Percentiles rank a stretch among this genome's conserved stretches.
Evolutionary conservation across 345 rosid species (phyloP).

Genomic region (Eucalyptus coolabah): DNA sequence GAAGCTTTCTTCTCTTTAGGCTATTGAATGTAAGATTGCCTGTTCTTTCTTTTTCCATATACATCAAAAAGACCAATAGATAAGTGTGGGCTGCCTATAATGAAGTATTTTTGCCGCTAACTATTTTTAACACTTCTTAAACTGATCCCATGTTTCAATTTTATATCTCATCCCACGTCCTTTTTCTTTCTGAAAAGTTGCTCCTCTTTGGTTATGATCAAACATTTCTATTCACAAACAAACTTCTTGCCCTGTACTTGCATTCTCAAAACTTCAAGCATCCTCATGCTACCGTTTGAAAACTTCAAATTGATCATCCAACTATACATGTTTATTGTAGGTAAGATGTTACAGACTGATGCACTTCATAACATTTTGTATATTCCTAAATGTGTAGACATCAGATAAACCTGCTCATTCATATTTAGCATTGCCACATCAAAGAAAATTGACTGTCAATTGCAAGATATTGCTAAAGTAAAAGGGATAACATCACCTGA

Average conservation of each 20-base stretch:
- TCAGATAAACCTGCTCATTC: not conserved
- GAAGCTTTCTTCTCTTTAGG: not conserved
- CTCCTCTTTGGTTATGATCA: not conserved
- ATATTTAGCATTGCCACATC: not conserved
- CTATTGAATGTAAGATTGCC: not conserved
- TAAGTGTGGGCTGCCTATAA: not conserved
- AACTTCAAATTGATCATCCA: not conserved
- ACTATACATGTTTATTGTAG: not conserved
- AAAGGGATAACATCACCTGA: slow-evolving; percentile 35
- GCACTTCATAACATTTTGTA: not conserved
- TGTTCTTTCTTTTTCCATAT: not conserved
- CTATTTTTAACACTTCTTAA: not conserved
- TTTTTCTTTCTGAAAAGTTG: not conserved
- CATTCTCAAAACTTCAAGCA: not conserved
- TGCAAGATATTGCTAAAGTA: not conserved
- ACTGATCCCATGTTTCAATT: not conserved
- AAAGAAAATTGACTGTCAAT: not conserved
- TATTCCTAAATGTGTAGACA: not conserved
- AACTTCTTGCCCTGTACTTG: not conserved
- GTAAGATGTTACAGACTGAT: not conserved
- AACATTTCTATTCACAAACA: not conserved
- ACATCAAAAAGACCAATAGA: not conserved
- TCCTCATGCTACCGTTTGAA: not conserved
- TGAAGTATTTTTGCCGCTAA: not conserved
- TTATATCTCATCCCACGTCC: not conserved